Evolutionary conservation across 2,329 filamentous ascomycete genomes (phyloP).

Genomic region (Fusarium scirpi): DNA sequence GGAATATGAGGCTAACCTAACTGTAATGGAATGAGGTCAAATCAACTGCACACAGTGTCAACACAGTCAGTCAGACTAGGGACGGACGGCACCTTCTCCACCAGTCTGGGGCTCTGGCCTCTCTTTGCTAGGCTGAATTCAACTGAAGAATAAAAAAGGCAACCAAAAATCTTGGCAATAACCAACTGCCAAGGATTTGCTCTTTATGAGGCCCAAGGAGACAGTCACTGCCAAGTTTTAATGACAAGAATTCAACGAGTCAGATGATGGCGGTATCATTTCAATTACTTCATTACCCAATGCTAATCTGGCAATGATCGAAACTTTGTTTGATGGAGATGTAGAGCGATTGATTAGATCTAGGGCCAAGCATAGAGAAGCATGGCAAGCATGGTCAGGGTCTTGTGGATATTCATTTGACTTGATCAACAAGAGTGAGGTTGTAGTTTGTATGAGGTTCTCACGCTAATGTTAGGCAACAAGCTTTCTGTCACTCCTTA

Average conservation of each 20-base stretch:
- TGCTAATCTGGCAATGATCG: neutral
- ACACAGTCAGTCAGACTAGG: neutral
- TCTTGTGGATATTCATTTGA: neutral
- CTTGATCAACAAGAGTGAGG: neutral
- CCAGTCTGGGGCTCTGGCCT: neutral
- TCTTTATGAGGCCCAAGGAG: conserved; percentile 14
- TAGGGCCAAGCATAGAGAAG: neutral
- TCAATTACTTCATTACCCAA: neutral
- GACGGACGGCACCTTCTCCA: conserved; percentile 1
- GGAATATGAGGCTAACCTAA: neutral
- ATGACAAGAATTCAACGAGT: conserved; percentile 5
- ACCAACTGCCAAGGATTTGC: conserved; percentile 21
- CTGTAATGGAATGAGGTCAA: neutral
- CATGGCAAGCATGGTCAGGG: neutral
- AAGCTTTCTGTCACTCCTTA: neutral
- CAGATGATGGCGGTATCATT: conserved; percentile 21
- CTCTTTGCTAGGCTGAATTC: neutral
- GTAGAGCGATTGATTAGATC: conserved; percentile 1
- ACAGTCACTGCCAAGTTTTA: conserved; percentile 12
- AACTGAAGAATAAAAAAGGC: conserved; percentile 2
- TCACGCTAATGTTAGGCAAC: neutral
- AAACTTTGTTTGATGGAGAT: neutral
- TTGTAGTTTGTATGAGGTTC: neutral
- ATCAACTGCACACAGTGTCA: neutral
- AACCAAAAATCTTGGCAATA: conserved; percentile 20